Conservation (phyloP, 192 early-diverging fungal species). For the Coemansia aciculifera region DNA sequence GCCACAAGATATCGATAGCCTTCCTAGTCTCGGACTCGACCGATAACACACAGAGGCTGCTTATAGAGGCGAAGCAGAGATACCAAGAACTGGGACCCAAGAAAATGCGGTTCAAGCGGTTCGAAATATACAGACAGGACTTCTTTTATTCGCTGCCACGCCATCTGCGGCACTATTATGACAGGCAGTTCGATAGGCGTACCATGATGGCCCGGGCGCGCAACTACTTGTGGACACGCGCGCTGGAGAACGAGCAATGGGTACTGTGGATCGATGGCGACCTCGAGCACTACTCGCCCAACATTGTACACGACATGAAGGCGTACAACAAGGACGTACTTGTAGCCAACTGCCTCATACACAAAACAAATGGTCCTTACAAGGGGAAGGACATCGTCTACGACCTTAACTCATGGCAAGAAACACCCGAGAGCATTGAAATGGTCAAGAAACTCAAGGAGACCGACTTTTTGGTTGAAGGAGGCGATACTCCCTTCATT, state of each 20-base stretch:
- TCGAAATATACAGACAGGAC: constrained; percentile 64
- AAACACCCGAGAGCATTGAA: constrained; percentile 58
- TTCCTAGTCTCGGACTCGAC: constrained; percentile 65
- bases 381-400: constrained; percentile 59
- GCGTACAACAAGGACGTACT: constrained; percentile 65
- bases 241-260: constrained; percentile 64
- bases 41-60: constrained; percentile 58
- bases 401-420: constrained; percentile 70
- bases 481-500: constrained; percentile 31
- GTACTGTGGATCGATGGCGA: constrained; percentile 76
- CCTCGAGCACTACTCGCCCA: constrained; percentile 63
- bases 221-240: constrained; percentile 60
- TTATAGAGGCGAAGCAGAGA: constrained; percentile 40
- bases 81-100: constrained; percentile 43
- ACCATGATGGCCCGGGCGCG: constrained; percentile 62
- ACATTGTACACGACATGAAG: constrained; percentile 62
- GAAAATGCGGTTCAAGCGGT: constrained; percentile 55
- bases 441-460: constrained; percentile 45
- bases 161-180: constrained; percentile 58
- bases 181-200: constrained; percentile 60
- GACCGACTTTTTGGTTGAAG: constrained; percentile 38
- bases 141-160: constrained; percentile 55
- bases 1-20: constrained; percentile 63
- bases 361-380: constrained; percentile 33
- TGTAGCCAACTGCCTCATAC: constrained; percentile 61